Evolutionary conservation across 2,329 filamentous ascomycete genomes (phyloP), one percentile per base, ranked within the genome.

Genomic region (Tolypocladium inflatum): DNA sequence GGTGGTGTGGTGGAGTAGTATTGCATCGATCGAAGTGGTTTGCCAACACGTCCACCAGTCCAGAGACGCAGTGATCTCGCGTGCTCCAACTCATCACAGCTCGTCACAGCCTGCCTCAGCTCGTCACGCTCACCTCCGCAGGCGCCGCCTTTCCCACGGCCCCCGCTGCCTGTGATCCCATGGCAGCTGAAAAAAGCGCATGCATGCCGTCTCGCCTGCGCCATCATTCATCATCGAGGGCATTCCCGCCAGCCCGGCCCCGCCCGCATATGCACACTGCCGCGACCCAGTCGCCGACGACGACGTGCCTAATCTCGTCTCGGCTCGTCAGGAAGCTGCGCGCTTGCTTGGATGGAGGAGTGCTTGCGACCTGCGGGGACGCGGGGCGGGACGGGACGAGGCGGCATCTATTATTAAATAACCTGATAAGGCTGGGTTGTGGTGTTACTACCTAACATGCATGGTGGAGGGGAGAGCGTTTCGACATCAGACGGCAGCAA

Each of bases 1-100:
- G 37, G 52, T 26, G 55, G 48, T 57, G 56, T 53, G 56, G 39
- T 54, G 19, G 56, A 53, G 56, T 57, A 33, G 50, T 8, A 57
- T 53, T 48, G 56, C 56, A 33, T 11, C 17, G 21, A 54, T 45
- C 38, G 13, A 35, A 45, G 50, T 8, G 48, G 38, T 45, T 37
- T 30, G 56, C 51, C 56, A 45, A 23, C 48, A 45, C 55, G n/a
- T 48, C 30, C 6, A 17, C n/a, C 19, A 21, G 41, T 37, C 33
- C 41, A 9, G 15, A 7, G 26, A n/a, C 30, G 45, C 54, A 38
- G 42, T 38, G 33, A 45, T 23, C 10, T 48, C n/a, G 26, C 35
- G 37, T 17, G n/a, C 35, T 19, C 19, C 19, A 15, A 48, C 42
- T 50, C 54, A 23, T 42, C 54, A 21, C 26, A 35, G 26, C 54